Conservation (phyloP, 805 yeast genomes). For the Wickerhamomyces chaumierensis region DNA sequence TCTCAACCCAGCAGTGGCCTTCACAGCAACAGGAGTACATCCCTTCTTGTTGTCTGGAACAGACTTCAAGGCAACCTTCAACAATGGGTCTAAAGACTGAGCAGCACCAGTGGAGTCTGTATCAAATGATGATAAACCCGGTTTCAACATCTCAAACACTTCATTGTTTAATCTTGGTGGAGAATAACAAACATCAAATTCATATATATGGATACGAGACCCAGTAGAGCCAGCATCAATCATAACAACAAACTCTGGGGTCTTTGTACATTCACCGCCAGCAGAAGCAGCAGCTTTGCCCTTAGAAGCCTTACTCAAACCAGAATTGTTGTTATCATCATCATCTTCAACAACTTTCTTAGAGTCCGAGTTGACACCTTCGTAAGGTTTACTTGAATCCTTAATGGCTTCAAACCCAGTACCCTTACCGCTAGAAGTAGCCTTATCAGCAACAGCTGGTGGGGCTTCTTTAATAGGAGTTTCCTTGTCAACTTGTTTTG, state of each 20-base stretch:
- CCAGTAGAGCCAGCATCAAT: conserved; percentile 98
- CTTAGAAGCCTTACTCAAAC: background rate
- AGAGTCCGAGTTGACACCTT: conserved; percentile 15
- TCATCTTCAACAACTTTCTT: conserved; percentile 5
- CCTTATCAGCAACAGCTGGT: conserved; percentile 11
- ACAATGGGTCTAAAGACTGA: conserved; percentile 70
- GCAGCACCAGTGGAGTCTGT: conserved; percentile 82
- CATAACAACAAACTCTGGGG: conserved; percentile 76
- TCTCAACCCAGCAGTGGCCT: conserved; percentile 97
- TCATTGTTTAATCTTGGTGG: conserved; percentile 78
- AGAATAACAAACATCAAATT: conserved; percentile 74
- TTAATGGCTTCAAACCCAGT: conserved; percentile 18
- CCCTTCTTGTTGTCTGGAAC: conserved; percentile 64
- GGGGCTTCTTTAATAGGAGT: conserved; percentile 20
- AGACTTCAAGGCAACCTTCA: conserved; percentile 60
- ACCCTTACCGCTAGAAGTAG: conserved; percentile 6
- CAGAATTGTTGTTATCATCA: conserved; percentile 1
- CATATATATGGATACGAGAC: conserved; percentile 88
- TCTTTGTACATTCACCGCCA: conserved; percentile 24
- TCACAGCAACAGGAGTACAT: conserved; percentile 92
- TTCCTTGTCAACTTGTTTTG: conserved; percentile 17
- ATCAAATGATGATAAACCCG: conserved; percentile 83
- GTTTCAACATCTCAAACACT: conserved; percentile 78
- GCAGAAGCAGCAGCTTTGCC: conserved; percentile 2
- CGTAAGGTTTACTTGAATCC: conserved; percentile 17